Percentiles rank a stretch among this genome's conserved stretches.
These are phyloP conservation scores for Cladosporium sp. DNA, from an alignment of 2,329 filamentous ascomycete species.

Conservation along the genomic window DNA sequence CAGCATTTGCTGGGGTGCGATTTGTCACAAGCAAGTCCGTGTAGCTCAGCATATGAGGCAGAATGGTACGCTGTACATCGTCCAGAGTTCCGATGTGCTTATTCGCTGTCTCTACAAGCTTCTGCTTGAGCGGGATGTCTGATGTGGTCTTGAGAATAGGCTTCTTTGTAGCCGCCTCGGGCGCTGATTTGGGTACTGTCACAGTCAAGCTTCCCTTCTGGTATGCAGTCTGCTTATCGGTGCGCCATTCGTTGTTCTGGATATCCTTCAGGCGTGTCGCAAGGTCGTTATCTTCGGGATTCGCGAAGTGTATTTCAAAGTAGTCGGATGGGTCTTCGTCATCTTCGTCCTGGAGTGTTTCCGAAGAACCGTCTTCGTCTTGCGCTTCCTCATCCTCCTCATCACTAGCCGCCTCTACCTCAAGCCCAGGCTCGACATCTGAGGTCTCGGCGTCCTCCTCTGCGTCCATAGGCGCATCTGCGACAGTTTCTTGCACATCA, in stretches of 20 bases:
- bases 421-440: constrained; percentile 35
- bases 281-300: constrained; percentile 63
- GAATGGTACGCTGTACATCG: constrained; percentile 63
- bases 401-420: constrained; percentile 43
- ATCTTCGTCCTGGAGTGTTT: constrained; percentile 53
- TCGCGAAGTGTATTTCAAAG: constrained; percentile 78
- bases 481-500: constrained; percentile 26
- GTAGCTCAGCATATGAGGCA: constrained; percentile 76
- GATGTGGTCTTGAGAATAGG: constrained; percentile 17
- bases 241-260: constrained; percentile 50
- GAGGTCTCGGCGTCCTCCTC: constrained; percentile 42
- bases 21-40: constrained; percentile 76
- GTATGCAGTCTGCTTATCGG: constrained; percentile 26
- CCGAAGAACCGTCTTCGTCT: constrained; percentile 46
- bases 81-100: constrained; percentile 60
- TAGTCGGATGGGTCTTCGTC: constrained; percentile 24
- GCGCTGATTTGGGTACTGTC: constrained; percentile 23
- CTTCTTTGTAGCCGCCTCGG: constrained; percentile 20
- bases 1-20: constrained; percentile 67
- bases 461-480: constrained; percentile 29
- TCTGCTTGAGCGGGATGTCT: constrained; percentile 67
- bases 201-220: constrained; percentile 23
- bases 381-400: constrained; percentile 40
- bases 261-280: constrained; percentile 52
- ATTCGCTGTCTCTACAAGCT: constrained; percentile 58